phyloP scores from a whole-genome alignment of 2,329 filamentous ascomycete species.

The Dactylellina drechsleri region DNA sequence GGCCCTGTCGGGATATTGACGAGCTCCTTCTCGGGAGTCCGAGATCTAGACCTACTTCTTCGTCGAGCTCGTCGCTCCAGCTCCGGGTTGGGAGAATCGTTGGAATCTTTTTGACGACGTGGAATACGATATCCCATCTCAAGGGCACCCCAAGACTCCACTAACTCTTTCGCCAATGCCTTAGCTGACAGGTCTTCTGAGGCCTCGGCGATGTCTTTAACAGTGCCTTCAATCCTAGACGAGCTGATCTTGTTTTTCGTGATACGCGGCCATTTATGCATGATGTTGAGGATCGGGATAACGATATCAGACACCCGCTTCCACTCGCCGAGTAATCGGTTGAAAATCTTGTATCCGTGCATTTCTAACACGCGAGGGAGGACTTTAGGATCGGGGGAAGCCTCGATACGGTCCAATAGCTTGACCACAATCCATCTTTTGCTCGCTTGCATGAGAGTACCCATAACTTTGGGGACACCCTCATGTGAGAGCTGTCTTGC shows the following conservation, averaged over 20 bases:
- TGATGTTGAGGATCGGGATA: slow-evolving; percentile 86
- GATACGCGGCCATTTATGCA: slow-evolving; percentile 86
- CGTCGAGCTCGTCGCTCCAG: slow-evolving; percentile 41
- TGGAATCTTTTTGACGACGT: slow-evolving; percentile 63
- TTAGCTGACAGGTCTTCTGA: slow-evolving; percentile 80
- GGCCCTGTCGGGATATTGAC: slow-evolving; percentile 49
- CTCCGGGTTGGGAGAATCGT: slow-evolving; percentile 46
- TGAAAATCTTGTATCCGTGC: slow-evolving; percentile 96
- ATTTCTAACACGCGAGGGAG: slow-evolving; percentile 90
- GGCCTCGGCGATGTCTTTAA: slow-evolving; percentile 72
- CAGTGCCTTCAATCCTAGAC: slow-evolving; percentile 88
- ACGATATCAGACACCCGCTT: slow-evolving; percentile 89
- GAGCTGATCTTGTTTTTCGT: slow-evolving; percentile 97
- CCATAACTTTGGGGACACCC: slow-evolving; percentile 93
- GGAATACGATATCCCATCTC: slow-evolving; percentile 93
- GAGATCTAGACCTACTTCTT: slow-evolving; percentile 45
- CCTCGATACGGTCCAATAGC: slow-evolving; percentile 86
- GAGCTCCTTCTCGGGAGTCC: slow-evolving; percentile 40
- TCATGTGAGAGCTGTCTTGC: slow-evolving; percentile 79
- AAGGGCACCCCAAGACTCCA: slow-evolving; percentile 88
- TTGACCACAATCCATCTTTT: slow-evolving; percentile 99
- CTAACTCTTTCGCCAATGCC: slow-evolving; percentile 74
- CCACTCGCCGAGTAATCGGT: slow-evolving; percentile 84
- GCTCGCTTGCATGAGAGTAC: slow-evolving; percentile 94
- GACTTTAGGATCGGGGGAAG: slow-evolving; percentile 85